These are phyloP conservation scores for Citrus unshiu DNA, from an alignment of 345 rosid genomes.

Conservation along the genomic window DNA sequence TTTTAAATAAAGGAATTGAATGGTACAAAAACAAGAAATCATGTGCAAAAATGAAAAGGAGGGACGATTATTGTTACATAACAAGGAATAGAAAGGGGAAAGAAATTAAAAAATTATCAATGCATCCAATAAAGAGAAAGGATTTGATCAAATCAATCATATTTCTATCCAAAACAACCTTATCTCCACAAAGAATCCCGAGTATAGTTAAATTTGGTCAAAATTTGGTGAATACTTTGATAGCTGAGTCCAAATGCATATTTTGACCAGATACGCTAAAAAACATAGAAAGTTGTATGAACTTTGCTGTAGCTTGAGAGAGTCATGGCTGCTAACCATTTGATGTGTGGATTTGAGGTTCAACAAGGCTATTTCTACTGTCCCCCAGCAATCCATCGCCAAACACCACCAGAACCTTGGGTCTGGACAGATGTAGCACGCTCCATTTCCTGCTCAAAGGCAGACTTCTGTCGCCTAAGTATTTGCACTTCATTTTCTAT, in stretches of 20 bases:
- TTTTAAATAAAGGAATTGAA: not conserved
- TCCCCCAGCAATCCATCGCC: constrained; percentile 68
- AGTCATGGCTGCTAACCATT: not conserved
- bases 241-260: not conserved
- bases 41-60: not conserved
- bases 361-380: constrained; percentile 16
- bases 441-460: constrained; percentile 64
- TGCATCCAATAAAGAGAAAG: not conserved
- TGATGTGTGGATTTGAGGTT: constrained; percentile 5
- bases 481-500: constrained; percentile 80
- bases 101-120: not conserved
- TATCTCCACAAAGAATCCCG: not conserved
- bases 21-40: not conserved
- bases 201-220: not conserved
- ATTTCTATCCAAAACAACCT: not conserved
- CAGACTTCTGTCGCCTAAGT: constrained; percentile 72
- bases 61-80: constrained; percentile 1
- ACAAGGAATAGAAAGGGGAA: not conserved
- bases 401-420: constrained; percentile 85
- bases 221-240: not conserved
- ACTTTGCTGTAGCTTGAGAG: not conserved
- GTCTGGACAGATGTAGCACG: constrained; percentile 35
- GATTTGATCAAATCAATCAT: constrained; percentile 1
- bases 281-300: not conserved
- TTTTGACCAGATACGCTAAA: not conserved